Percentiles rank a stretch among this genome's conserved stretches.
Evolutionary conservation across 305 asterid genomes (phyloP).

Genomic region (Striga hermonthica): DNA sequence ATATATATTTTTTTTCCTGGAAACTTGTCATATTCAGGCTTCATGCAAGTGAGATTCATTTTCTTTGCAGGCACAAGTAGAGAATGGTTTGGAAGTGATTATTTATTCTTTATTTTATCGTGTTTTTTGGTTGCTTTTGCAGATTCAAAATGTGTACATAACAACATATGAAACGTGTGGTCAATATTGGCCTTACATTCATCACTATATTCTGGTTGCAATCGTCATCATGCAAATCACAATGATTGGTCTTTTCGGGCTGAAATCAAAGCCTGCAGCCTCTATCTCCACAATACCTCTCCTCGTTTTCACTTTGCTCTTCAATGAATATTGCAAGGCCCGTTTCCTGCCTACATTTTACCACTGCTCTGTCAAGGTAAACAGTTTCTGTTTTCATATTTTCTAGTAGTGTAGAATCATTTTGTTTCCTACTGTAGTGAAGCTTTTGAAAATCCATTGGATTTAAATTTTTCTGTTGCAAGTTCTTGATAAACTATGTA

Average conservation of each 20-base stretch:
- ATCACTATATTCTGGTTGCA: conserved; percentile 70
- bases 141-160: conserved; percentile 81
- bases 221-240: conserved; percentile 78
- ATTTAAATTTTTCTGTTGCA: too few species aligned
- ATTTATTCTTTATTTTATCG: neutral
- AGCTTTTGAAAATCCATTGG: too few species aligned
- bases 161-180: conserved; percentile 89
- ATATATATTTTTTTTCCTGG: neutral
- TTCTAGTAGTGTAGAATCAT: too few species aligned
- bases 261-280: conserved; percentile 89
- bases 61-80: neutral
- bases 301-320: conserved; percentile 61
- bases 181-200: conserved; percentile 87
- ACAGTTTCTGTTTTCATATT: too few species aligned
- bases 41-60: neutral
- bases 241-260: conserved; percentile 87
- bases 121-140: conserved; percentile 31
- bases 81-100: neutral
- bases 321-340: conserved; percentile 83
- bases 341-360: conserved; percentile 81
- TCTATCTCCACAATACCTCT: conserved; percentile 71
- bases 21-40: neutral
- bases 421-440: too few species aligned
- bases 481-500: too few species aligned
- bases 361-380: conserved; percentile 73